Conservation (phyloP, 305 asterid genomes). For the Euphrasia arctica region DNA sequence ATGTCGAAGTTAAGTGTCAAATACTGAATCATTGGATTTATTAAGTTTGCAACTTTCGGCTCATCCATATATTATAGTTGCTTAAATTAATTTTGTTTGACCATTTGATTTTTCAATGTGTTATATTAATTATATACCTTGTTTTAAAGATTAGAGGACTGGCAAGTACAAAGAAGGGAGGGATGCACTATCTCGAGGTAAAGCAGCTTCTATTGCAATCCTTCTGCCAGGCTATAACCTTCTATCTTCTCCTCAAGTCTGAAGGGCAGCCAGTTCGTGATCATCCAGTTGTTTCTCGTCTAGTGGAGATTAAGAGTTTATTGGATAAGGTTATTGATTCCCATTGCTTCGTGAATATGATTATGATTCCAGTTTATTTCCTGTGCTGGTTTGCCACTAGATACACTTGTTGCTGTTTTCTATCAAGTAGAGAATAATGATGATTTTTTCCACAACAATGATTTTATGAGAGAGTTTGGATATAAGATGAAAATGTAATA, state of each 20-base stretch:
- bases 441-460: background rate
- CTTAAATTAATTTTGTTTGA: slow-evolving; percentile 17
- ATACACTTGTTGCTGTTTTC: background rate
- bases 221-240: slow-evolving; percentile 89
- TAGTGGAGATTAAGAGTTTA: slow-evolving; percentile 80
- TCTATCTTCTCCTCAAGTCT: slow-evolving; percentile 91
- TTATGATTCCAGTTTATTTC: background rate
- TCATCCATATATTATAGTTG: slow-evolving; percentile 10
- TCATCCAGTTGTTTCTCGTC: slow-evolving; percentile 90
- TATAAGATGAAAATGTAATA: background rate
- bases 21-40: background rate
- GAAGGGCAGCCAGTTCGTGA: slow-evolving; percentile 93
- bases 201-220: slow-evolving; percentile 76
- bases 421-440: background rate
- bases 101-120: slow-evolving; percentile 16
- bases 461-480: background rate
- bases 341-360: slow-evolving; percentile 24
- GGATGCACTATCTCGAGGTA: slow-evolving; percentile 67
- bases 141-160: slow-evolving; percentile 55
- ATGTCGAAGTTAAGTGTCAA: slow-evolving; percentile 7
- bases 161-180: slow-evolving; percentile 50
- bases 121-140: slow-evolving; percentile 25
- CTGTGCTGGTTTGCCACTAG: background rate
- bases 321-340: slow-evolving; percentile 69
- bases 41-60: background rate